phyloP scores from a whole-genome alignment of 345 rosid genomes.

The Populus nigra region DNA sequence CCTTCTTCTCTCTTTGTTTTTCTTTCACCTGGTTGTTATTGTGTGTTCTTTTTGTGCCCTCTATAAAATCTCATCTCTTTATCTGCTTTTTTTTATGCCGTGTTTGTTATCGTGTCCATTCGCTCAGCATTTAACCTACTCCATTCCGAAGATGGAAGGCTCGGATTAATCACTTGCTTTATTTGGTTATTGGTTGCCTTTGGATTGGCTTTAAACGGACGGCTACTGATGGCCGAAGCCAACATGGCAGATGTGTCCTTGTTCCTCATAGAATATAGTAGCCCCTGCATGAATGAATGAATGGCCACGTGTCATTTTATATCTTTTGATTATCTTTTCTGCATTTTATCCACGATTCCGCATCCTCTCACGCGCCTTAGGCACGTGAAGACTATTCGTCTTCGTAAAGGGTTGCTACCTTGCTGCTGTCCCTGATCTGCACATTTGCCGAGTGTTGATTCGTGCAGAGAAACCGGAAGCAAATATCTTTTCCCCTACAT shows the following conservation, averaged over 20 bases:
- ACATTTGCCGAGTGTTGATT: background rate
- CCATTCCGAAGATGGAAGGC: slow-evolving; percentile 29
- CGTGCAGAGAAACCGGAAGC: background rate
- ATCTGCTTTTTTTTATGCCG: background rate
- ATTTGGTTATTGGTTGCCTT: slow-evolving; percentile 12
- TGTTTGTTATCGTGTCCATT: slow-evolving; percentile 3
- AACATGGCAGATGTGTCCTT: slow-evolving; percentile 49
- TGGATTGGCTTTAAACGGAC: slow-evolving; percentile 15
- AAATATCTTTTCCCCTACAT: background rate
- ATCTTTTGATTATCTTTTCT: background rate
- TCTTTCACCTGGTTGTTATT: slow-evolving; percentile 9
- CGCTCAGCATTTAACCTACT: slow-evolving; percentile 8
- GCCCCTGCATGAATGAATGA: background rate
- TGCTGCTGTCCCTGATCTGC: background rate
- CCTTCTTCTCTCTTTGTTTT: background rate
- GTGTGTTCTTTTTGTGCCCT: background rate
- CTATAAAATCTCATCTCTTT: slow-evolving; percentile 14
- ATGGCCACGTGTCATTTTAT: background rate
- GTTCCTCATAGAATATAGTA: slow-evolving; percentile 31
- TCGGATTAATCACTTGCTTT: slow-evolving; percentile 21
- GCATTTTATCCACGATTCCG: background rate
- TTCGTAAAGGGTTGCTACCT: background rate
- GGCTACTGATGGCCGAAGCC: slow-evolving; percentile 31
- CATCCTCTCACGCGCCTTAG: background rate
- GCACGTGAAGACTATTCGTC: background rate